Conservation (phyloP, 2,329 filamentous ascomycete genomes). For the Clonostachys rhizophaga region DNA sequence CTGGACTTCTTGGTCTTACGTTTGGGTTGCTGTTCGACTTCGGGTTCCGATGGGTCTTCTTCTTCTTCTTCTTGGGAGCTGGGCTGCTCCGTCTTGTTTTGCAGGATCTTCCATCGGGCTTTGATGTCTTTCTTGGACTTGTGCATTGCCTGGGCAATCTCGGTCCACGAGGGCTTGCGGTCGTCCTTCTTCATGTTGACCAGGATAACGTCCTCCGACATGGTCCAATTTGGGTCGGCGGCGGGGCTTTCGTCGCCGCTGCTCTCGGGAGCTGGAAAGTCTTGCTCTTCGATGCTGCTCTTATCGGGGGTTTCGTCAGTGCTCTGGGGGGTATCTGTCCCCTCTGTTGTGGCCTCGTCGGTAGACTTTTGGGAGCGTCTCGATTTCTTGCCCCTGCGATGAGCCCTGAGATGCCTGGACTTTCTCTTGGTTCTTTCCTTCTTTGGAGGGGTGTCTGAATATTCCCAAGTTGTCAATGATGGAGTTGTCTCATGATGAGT, state of each 20-base stretch:
- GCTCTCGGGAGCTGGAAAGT: background rate
- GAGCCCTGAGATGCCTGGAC: background rate
- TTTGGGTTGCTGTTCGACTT: background rate
- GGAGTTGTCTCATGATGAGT: too few species aligned
- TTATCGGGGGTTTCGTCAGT: background rate
- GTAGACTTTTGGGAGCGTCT: background rate
- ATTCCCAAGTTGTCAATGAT: too few species aligned
- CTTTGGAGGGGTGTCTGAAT: too few species aligned
- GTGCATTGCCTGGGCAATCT: conserved; percentile 18
- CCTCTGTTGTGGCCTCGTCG: background rate
- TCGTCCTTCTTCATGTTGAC: conserved; percentile 23
- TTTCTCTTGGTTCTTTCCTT: background rate
- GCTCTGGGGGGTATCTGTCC: background rate
- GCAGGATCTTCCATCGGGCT: conserved; percentile 23
- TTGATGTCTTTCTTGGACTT: conserved; percentile 18
- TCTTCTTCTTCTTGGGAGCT: background rate
- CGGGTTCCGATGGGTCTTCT: conserved; percentile 1
- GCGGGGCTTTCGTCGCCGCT: background rate
- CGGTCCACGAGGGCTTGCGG: conserved; percentile 17
- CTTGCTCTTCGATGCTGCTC: background rate
- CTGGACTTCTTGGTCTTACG: conserved; percentile 2
- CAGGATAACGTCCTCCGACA: conserved; percentile 26
- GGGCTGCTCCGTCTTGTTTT: conserved; percentile 7
- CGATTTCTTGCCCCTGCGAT: background rate
- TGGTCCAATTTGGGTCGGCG: conserved; percentile 16